phyloP scores from a whole-genome alignment of 2,329 filamentous ascomycete genomes.

The Sporothrix pseudoabietina region DNA sequence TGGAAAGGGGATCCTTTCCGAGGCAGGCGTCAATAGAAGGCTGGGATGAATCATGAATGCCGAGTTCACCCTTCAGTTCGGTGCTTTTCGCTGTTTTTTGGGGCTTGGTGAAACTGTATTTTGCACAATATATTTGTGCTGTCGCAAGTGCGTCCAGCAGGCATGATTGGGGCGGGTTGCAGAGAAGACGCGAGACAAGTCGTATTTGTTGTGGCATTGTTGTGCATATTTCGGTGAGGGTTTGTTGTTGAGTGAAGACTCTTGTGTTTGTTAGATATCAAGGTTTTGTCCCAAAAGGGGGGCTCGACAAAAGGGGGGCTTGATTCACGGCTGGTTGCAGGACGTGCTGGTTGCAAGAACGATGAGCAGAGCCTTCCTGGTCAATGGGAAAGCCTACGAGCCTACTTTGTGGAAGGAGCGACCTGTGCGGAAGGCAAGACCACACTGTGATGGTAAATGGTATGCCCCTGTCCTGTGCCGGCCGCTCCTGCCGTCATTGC shows the following conservation, averaged over 20 bases:
- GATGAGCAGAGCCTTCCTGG: neutral
- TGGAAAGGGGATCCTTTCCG: neutral
- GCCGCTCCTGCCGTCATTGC: neutral
- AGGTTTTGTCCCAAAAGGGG: neutral
- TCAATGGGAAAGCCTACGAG: neutral
- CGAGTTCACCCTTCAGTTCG: neutral
- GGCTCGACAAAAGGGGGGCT: neutral
- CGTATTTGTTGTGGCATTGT: neutral
- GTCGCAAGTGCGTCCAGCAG: neutral
- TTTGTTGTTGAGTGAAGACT: neutral
- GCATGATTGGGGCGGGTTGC: neutral
- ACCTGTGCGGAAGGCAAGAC: slow-evolving; percentile 7
- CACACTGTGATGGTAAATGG: neutral
- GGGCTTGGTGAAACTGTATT: too few relatives aligned
- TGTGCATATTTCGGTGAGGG: neutral
- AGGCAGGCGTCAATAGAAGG: neutral
- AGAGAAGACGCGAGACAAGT: neutral
- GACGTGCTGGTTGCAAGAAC: slow-evolving; percentile 4
- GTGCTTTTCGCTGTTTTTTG: neutral
- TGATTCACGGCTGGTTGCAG: neutral
- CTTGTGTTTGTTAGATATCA: neutral
- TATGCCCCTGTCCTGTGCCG: slow-evolving; percentile 16
- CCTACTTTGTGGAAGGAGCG: neutral
- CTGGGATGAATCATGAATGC: neutral
- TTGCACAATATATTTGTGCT: neutral